These are phyloP conservation scores for Linnemannia zychae DNA, from an alignment of 192 early-diverging fungal species.

Conservation along the genomic window DNA sequence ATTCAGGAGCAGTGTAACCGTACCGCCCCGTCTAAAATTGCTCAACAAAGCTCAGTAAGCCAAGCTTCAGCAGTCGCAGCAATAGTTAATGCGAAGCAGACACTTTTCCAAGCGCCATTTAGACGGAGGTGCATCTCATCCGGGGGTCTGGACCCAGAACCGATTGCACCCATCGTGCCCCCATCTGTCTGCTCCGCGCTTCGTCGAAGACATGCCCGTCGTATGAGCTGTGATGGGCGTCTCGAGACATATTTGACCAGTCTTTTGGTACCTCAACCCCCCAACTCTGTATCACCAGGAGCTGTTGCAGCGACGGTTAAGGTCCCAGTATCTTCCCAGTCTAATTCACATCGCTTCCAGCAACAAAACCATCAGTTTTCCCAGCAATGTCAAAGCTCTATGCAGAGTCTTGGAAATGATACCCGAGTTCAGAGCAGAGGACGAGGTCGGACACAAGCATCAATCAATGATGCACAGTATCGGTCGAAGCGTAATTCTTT, in stretches of 20 bases:
- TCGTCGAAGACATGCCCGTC: background rate
- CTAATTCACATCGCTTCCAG: background rate
- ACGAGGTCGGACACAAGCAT: background rate
- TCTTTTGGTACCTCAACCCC: background rate
- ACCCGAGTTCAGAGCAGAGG: background rate
- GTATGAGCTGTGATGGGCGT: constrained; percentile 17
- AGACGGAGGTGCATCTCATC: background rate
- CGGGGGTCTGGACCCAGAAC: background rate
- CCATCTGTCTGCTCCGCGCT: background rate
- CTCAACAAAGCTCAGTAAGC: background rate
- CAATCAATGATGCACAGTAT: background rate
- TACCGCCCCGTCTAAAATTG: background rate
- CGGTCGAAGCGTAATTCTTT: background rate
- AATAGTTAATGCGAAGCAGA: background rate
- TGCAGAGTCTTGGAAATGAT: background rate
- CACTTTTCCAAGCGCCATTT: background rate
- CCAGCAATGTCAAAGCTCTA: background rate
- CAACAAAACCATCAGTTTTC: background rate
- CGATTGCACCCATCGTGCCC: background rate
- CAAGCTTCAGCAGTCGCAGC: background rate
- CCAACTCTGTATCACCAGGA: background rate
- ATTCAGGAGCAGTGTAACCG: background rate
- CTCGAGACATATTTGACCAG: constrained; percentile 9
- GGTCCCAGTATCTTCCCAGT: background rate
- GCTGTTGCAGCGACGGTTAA: background rate